A percentile compares a stretch with the other conserved stretches of the same genome.
Evolutionary conservation across 2,329 filamentous ascomycete species (phyloP).

Genomic region (Aspergillus tanneri): DNA sequence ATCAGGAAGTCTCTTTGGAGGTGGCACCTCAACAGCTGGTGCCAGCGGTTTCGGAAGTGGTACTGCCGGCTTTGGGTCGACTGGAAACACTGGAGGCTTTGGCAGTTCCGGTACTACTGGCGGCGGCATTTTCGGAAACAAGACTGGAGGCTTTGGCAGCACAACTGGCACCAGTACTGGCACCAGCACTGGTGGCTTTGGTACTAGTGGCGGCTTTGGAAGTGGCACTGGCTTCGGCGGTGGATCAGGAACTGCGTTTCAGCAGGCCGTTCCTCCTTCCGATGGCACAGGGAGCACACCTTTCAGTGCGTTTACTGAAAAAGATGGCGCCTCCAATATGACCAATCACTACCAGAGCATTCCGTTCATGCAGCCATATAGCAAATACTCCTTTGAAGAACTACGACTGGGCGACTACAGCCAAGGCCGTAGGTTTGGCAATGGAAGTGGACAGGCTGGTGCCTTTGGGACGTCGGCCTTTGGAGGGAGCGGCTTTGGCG

Average conservation of each 20-base stretch:
- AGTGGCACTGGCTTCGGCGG: slow-evolving; percentile 34
- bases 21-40: slow-evolving; percentile 19
- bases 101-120: slow-evolving; percentile 32
- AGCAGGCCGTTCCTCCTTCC: slow-evolving; percentile 39
- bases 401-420: slow-evolving; percentile 82
- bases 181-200: slow-evolving; percentile 29
- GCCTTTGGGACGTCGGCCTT: slow-evolving; percentile 73
- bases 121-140: slow-evolving; percentile 28
- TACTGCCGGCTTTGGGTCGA: slow-evolving; percentile 23
- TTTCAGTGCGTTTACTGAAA: slow-evolving; percentile 47
- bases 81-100: slow-evolving; percentile 31
- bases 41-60: slow-evolving; percentile 31
- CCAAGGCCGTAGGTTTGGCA: slow-evolving; percentile 80
- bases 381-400: slow-evolving; percentile 86
- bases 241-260: slow-evolving; percentile 44
- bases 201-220: slow-evolving; percentile 31
- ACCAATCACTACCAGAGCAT: slow-evolving; percentile 52
- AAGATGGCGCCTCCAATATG: slow-evolving; percentile 39
- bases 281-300: slow-evolving; percentile 49
- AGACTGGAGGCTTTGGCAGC: slow-evolving; percentile 21
- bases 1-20: slow-evolving; percentile 37
- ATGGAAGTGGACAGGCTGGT: slow-evolving; percentile 74
- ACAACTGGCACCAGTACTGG: slow-evolving; percentile 25
- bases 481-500: slow-evolving; percentile 47
- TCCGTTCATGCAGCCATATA: slow-evolving; percentile 53